Evolutionary conservation across 2,329 filamentous ascomycete genomes (phyloP), one percentile per base, ranked within the genome.

Genomic region (Chrysosporium queenslandicum): DNA sequence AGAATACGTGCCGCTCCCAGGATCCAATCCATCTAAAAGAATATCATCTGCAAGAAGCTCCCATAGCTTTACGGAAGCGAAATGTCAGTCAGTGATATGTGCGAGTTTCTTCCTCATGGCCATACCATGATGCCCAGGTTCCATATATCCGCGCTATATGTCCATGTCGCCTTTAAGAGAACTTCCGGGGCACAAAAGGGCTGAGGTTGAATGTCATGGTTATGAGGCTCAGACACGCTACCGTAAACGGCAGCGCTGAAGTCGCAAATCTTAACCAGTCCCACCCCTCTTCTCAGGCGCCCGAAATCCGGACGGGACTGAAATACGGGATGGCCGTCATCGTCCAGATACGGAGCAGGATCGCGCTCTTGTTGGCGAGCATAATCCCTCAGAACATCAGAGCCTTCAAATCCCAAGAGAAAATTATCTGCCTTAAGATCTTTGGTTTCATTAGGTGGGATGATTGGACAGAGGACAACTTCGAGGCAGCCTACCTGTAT

Each of bases 371-470:
- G 39, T 12, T 27, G 18, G 2, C 14, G 40, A 2, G 29, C 49
- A 32, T 52, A 52, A 12, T 39, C 37, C 21, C 49, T 55, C 3
- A 64, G 47, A 20, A 60, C 48, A 14, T 57, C 61, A 21, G 52
- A 54, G 46, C 66, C 60, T 32, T 63, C 62, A 0, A 69, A 49
- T 34, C 55, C 57, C 48, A 69, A 55, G 49, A 73, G 62, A 21
- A 72, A 69, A 50, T 73, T 73, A 50, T 71, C 66, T 0, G 69
- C 63, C 43, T 73, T 73, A 23, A 73, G 61, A 57, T 73, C 69
- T 63, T 30, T 3, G 16, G n/a, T 30, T 9, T 36, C 49, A 32
- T 50, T 36, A 49, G 20, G 34, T 43, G 27, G 18, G 25, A 34
- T 8, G 14, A 32, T 12, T 34, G 14, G 12, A 21, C 14, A 25